A percentile compares a stretch with the other conserved stretches of the same genome.
Conservation (phyloP, 768 basidiomycete species). For the Tulasnella sp. region DNA sequence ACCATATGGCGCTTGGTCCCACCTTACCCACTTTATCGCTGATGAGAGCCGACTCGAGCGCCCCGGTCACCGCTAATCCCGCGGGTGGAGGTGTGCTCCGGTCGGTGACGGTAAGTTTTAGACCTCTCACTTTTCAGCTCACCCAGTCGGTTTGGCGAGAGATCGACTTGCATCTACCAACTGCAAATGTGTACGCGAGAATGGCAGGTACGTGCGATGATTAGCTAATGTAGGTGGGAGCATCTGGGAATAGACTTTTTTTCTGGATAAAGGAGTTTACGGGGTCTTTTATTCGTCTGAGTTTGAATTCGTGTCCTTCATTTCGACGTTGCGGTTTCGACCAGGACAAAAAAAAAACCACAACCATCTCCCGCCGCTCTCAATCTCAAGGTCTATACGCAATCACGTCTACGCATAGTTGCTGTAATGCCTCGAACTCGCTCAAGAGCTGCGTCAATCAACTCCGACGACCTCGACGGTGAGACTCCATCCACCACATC, state of each 20-base stretch:
- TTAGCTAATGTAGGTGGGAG: neutral
- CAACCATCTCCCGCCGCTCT: neutral
- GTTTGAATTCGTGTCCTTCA: neutral
- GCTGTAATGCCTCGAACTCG: constrained; percentile 3
- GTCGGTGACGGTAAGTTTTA: neutral
- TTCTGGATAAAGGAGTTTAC: neutral
- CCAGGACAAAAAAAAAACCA: neutral
- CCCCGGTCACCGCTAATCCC: neutral
- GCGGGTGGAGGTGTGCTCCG: neutral
- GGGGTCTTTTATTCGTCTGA: neutral
- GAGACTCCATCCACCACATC: constrained; percentile 8
- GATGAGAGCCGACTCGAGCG: neutral
- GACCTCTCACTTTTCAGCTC: neutral
- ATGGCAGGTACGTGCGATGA: neutral
- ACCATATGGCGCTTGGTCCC: neutral
- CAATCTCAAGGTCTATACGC: neutral
- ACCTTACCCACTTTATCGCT: constrained; percentile 7
- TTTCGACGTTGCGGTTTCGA: neutral
- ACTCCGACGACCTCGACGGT: constrained; percentile 21
- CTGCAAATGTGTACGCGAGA: neutral
- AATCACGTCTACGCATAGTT: neutral
- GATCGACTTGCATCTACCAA: neutral
- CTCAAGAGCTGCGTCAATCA: constrained; percentile 12
- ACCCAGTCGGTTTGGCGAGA: neutral
- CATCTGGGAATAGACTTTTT: neutral